Evolutionary conservation across 306 rosid species (phyloP), one percentile per base, ranked within the genome.

Genomic region (Sindora glabra): DNA sequence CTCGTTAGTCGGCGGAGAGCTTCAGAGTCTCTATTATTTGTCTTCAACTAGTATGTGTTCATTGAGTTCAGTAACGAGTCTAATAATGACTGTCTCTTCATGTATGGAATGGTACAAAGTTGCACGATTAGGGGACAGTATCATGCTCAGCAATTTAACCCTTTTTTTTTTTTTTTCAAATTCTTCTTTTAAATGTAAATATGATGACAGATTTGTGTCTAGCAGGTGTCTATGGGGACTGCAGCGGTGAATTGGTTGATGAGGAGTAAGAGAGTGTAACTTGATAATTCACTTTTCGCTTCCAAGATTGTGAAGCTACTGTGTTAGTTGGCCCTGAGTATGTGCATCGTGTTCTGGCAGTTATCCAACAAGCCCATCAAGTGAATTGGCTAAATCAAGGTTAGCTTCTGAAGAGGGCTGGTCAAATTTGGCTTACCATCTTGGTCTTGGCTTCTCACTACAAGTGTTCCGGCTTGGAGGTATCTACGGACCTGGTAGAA

Each of bases 401-500:
- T 72, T 88, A 50, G 71, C 54, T 46, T 89, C 98, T 56, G 96
- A 92, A 84, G 65, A 81, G 69, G 78, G 88, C 39, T 92, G 96
- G 96, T 76, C 82, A 54, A 55, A 61, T 56, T 76, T 92, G 45
- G 86, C 86, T 34, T 64, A 39, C 57, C 27, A 46, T 56, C 73
- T 88, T 9, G 81, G 83, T 56, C 73, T 88, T 9, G 81, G 83
- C 38, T 3, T 85, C 56, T 74, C 88, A 1, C 65, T 88, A 1
- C 58, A 71, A 67, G 42, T 83, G 26, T 77, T 86, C 74, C 88
- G 98, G 71, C 82, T 92, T 15, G 98, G 94, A 79, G 98, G 96
- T 55, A 83, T 92, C 85, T 92, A 92, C 70, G 96, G 98, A 71
- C 96, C 90, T 23, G 83, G 94, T 57, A 88, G 98, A 88, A 92